Evolutionary conservation across 139 green algal genomes (phyloP).

Genomic region (Spirogloea muscicola): DNA sequence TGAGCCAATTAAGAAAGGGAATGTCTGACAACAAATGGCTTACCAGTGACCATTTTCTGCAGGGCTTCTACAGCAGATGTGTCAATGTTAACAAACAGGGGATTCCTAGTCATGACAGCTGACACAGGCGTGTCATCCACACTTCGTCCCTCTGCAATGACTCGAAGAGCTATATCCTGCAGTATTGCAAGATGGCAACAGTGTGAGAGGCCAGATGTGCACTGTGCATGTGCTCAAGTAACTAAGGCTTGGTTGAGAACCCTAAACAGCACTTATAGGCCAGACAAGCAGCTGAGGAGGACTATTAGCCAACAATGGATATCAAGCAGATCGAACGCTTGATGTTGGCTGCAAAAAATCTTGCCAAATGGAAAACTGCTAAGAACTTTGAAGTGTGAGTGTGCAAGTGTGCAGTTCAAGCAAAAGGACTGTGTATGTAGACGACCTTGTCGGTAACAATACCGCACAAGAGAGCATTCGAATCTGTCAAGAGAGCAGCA

Average conservation of each 20-base stretch:
- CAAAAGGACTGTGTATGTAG: no score
- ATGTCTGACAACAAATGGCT: neutral
- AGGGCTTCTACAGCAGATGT: conserved; percentile 42
- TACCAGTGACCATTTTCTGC: conserved; percentile 47
- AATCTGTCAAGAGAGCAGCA: conserved; percentile 33
- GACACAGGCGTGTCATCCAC: conserved; percentile 26
- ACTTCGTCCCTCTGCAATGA: conserved; percentile 36
- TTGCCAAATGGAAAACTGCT: no score
- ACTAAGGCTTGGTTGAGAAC: no score
- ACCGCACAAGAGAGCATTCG: conserved; percentile 27
- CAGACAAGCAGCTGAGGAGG: no score
- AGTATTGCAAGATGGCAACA: neutral
- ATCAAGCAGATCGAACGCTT: no score
- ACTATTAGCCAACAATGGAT: no score
- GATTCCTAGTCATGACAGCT: conserved; percentile 38
- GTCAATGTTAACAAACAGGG: conserved; percentile 31
- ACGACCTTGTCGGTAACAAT: conserved; percentile 48
- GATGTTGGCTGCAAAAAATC: no score
- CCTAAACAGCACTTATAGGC: no score
- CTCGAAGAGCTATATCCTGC: conserved; percentile 36
- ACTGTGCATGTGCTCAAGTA: no score
- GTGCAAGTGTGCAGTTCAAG: no score
- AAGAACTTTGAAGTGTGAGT: no score
- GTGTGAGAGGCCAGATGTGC: no score
- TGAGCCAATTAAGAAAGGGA: neutral